Base-by-base conservation (phyloP, 805 yeast species). In the Metschnikowia gelsemii region DNA sequence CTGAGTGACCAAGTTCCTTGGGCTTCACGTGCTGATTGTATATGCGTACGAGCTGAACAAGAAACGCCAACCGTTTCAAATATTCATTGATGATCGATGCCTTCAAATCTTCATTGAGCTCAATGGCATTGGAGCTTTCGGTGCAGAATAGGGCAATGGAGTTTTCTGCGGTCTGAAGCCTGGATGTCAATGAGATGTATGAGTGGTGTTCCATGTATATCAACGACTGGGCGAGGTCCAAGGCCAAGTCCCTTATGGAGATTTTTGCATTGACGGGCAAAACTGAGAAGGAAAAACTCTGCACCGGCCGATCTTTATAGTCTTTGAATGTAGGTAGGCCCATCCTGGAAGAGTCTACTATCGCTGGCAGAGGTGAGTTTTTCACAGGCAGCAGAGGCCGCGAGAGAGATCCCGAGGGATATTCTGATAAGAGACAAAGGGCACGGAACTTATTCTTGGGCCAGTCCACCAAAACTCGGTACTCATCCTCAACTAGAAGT, bases 401-500 rank as follows among this genome's bases (percentile, higher is more conserved):
- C 3, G 57, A 48, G 8, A 5, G 35, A 45, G 13, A 47, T 48
- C 22, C 52, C 63, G 27, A n/a, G 2, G 88, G 87, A 7, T 46
- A 42, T 19, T 65, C 78, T 3, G 79, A 64, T 17, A 84, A 58
- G 3, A 84, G 69, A 50, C 85, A 73, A 53, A 76, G 58, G 1
- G 85, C 66, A 40, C 91, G 65, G 58, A 81, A 82, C 59, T 78
- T 76, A 65, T 84, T 84, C 54, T 81, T 82, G 34, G 68, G 56
- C 73, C 80, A 84, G 55, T 84, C 90, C 14, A 80, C 71, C 42
- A 82, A 64, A 9, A 84, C 79, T 19, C 89, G 66, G 55, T 82
- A 80, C 42, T 81, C 82, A 57, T 83, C 87, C 11, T 62, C 47
- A n/a, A 67, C 41, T 31, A 83, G 46, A 6, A 61, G 48, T 8